A percentile compares a stretch with the other conserved stretches of the same genome.
phyloP scores from a whole-genome alignment of 176 grass and related monocot genomes.

The Carex cristatella region DNA sequence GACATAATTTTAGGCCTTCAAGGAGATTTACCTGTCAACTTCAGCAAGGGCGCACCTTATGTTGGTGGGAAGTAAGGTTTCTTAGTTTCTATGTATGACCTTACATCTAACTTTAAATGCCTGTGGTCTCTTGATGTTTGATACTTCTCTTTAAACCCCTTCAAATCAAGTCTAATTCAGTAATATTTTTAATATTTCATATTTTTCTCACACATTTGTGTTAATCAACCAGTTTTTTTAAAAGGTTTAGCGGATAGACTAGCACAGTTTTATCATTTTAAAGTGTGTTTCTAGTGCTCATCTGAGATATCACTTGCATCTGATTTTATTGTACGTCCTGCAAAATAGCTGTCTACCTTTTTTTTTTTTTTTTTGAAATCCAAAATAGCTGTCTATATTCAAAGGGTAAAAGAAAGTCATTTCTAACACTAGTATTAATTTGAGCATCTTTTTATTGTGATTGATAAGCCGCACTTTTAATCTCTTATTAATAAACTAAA shows the following conservation, averaged over 20 bases:
- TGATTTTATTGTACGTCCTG: too few relatives aligned
- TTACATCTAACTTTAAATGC: not conserved
- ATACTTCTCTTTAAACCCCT: not conserved
- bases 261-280: not conserved
- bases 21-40: conserved; percentile 79
- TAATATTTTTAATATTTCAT: not conserved
- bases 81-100: not conserved
- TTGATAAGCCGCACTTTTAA: too few relatives aligned
- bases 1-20: conserved; percentile 90
- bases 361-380: too few relatives aligned
- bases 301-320: too few relatives aligned
- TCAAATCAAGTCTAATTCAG: not conserved
- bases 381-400: too few relatives aligned
- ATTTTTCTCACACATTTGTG: not conserved
- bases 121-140: not conserved
- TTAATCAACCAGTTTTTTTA: not conserved
- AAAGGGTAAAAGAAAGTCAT: too few relatives aligned
- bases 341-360: too few relatives aligned
- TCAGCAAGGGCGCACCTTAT: conserved; percentile 83
- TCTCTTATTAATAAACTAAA: too few relatives aligned
- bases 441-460: too few relatives aligned
- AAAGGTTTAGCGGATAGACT: not conserved
- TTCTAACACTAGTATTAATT: too few relatives aligned
- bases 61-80: conserved; percentile 76
- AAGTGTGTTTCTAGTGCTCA: too few relatives aligned